These are phyloP conservation scores for Colletotrichum sp. DNA, from an alignment of 2,329 filamentous ascomycete species.

Conservation along the genomic window DNA sequence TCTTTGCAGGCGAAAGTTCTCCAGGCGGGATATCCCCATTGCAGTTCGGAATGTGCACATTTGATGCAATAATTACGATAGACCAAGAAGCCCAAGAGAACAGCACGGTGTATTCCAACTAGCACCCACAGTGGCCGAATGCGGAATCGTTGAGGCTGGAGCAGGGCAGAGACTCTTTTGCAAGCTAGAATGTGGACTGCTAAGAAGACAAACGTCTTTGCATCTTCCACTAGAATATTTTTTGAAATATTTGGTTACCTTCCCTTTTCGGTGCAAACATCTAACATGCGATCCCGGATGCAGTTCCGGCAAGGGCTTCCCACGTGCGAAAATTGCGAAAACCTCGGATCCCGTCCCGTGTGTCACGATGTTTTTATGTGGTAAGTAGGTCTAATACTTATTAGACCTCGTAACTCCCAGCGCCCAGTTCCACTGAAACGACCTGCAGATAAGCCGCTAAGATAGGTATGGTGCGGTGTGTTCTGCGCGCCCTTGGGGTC, in stretches of 20 bases:
- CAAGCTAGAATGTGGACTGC: neutral
- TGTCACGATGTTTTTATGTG: neutral
- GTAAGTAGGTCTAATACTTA: neutral
- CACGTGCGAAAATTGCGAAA: neutral
- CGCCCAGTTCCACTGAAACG: neutral
- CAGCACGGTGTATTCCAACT: neutral
- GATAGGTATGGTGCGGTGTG: neutral
- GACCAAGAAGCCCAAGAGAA: neutral
- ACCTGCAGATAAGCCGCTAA: neutral
- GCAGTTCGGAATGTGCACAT: neutral
- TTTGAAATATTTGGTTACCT: accelerated
- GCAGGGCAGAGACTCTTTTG: neutral
- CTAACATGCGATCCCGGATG: neutral
- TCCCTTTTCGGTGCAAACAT: neutral
- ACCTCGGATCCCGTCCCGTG: neutral
- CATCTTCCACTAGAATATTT: accelerated
- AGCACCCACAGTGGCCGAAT: neutral
- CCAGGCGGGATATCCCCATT: neutral
- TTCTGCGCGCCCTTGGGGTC: neutral
- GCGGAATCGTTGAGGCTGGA: neutral
- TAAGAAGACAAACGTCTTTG: neutral
- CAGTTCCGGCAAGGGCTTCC: neutral
- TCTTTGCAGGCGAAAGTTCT: neutral
- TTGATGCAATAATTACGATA: neutral
- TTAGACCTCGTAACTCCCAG: neutral